These are phyloP conservation scores for Tricholomella constricta DNA, from an alignment of 768 basidiomycete genomes.

Conservation along the genomic window DNA sequence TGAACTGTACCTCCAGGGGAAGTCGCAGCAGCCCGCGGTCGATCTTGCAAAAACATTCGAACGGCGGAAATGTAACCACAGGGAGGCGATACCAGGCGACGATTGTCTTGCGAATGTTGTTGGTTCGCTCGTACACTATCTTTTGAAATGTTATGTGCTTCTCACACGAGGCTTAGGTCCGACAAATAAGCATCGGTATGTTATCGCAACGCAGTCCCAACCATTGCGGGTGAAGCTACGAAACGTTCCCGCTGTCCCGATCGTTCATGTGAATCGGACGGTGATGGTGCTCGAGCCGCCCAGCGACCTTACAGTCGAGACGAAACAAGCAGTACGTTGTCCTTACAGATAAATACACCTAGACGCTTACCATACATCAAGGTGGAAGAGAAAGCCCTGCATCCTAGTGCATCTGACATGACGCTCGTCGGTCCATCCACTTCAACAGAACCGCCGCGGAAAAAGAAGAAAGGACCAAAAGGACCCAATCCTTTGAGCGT, in stretches of 20 bases:
- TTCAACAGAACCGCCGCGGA: conserved; percentile 39
- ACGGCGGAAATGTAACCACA: conserved; percentile 92
- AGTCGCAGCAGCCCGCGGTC: conserved; percentile 68
- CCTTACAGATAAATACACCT: background rate
- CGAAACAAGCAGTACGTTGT: conserved; percentile 60
- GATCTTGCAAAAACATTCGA: conserved; percentile 95
- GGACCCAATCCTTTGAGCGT: conserved; percentile 92
- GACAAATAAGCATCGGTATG: conserved; percentile 90
- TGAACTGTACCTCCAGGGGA: conserved; percentile 86
- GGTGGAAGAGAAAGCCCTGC: conserved; percentile 66
- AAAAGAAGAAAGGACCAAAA: conserved; percentile 74
- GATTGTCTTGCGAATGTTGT: conserved; percentile 83
- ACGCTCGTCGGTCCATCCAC: conserved; percentile 40
- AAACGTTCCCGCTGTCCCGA: conserved; percentile 78
- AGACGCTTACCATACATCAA: conserved; percentile 25
- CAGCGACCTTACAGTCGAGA: conserved; percentile 70
- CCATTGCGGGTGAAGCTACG: conserved; percentile 71
- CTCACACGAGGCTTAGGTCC: conserved; percentile 47
- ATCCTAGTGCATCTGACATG: conserved; percentile 50
- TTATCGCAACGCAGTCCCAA: conserved; percentile 82
- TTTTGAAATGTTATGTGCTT: background rate
- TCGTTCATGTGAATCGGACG: conserved; percentile 88
- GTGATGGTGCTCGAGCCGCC: conserved; percentile 95
- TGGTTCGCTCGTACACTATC: conserved; percentile 49
- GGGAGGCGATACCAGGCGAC: conserved; percentile 79